A percentile compares a stretch with the other conserved stretches of the same genome.
These are phyloP conservation scores for Hanseniaspora meyeri DNA, from an alignment of 805 yeast genomes.

Conservation along the genomic window DNA sequence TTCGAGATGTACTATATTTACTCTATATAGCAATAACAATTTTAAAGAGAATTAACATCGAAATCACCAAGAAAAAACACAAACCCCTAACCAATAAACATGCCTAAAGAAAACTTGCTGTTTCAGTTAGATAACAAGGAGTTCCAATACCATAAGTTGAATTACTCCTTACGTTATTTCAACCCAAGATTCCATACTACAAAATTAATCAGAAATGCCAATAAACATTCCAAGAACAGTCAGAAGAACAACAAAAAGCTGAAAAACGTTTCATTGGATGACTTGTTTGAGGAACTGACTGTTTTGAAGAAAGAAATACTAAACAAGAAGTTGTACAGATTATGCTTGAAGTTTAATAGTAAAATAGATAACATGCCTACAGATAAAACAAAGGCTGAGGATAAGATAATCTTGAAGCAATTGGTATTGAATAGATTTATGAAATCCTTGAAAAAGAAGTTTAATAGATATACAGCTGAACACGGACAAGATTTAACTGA, in stretches of 20 bases:
- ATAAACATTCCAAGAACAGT: conserved; percentile 24
- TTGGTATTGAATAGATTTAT: conserved; percentile 1
- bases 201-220: conserved; percentile 12
- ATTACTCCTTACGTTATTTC: conserved; percentile 21
- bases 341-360: conserved; percentile 11
- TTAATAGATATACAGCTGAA: conserved; percentile 3
- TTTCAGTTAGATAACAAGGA: conserved; percentile 28
- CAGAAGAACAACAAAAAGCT: conserved; percentile 21
- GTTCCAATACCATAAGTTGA: conserved; percentile 25
- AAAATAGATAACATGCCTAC: conserved; percentile 2
- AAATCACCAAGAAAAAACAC: too few relatives aligned
- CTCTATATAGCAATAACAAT: too few relatives aligned
- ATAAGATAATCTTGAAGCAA: not conserved
- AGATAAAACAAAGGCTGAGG: not conserved
- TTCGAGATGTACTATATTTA: too few relatives aligned
- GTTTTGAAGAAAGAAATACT: conserved; percentile 20
- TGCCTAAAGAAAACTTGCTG: conserved; percentile 27
- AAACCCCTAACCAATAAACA: not conserved
- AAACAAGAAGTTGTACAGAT: conserved; percentile 21
- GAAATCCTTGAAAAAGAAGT: conserved; percentile 8
- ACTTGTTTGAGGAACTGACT: conserved; percentile 17
- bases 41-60: too few relatives aligned
- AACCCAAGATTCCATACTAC: conserved; percentile 26
- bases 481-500: conserved; percentile 8
- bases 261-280: conserved; percentile 13